Percentiles rank a stretch among this genome's conserved stretches.
These are phyloP conservation scores for Backusella tuberculispora DNA, from an alignment of 192 early-diverging fungal species.

Conservation along the genomic window DNA sequence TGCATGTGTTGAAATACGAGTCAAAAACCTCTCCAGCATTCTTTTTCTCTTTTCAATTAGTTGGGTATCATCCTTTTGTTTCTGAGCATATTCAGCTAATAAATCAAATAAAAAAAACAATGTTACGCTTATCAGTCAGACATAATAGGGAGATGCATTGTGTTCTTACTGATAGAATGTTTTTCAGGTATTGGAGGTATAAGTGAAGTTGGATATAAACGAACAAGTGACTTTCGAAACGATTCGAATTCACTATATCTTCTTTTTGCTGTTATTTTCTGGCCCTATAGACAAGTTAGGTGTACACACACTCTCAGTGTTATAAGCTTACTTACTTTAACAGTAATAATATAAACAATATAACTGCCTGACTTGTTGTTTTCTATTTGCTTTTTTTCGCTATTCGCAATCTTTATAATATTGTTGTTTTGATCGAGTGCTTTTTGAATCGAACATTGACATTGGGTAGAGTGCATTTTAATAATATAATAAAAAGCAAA, in stretches of 20 bases:
- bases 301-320: background rate
- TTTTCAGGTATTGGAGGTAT: slow-evolving; percentile 97
- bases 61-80: slow-evolving; percentile 85
- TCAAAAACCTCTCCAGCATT: slow-evolving; percentile 90
- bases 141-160: background rate
- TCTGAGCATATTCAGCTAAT: slow-evolving; percentile 62
- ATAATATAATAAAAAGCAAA: background rate
- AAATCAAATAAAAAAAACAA: background rate
- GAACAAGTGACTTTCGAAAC: slow-evolving; percentile 71
- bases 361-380: background rate
- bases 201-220: slow-evolving; percentile 82
- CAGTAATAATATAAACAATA: background rate
- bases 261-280: slow-evolving; percentile 31
- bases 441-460: background rate
- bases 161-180: slow-evolving; percentile 76
- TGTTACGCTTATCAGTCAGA: too few species aligned
- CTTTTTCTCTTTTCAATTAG: slow-evolving; percentile 89
- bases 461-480: background rate
- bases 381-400: background rate
- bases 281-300: background rate
- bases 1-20: slow-evolving; percentile 84
- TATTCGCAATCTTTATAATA: background rate
- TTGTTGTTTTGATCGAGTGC: background rate
- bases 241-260: slow-evolving; percentile 97
- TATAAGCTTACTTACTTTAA: background rate